Conservation (phyloP, 257 asterid genomes). For the Rhazya stricta region DNA sequence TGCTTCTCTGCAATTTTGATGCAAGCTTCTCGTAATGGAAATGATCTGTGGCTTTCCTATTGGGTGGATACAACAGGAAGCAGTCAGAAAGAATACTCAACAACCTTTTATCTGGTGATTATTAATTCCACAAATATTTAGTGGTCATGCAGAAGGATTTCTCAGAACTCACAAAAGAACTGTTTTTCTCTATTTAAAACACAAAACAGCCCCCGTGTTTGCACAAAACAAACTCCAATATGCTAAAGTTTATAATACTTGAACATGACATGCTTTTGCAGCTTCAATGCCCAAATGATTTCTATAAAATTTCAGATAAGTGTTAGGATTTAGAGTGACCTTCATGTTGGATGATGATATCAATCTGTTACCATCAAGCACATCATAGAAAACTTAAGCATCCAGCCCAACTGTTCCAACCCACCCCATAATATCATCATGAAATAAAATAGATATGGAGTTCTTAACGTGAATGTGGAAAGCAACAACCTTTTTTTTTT, state of each 20-base stretch:
- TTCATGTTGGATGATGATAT: not conserved
- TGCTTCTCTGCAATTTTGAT: constrained; percentile 77
- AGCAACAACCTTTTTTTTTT: too few relatives aligned
- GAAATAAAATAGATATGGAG: not conserved
- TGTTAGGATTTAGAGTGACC: not conserved
- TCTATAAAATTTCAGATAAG: not conserved
- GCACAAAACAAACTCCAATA: not conserved
- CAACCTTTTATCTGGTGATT: constrained; percentile 74
- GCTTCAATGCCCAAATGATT: not conserved
- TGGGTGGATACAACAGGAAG: constrained; percentile 85
- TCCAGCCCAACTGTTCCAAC: not conserved
- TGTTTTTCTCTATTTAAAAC: not conserved
- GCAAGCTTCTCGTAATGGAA: constrained; percentile 98
- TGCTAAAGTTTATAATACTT: not conserved
- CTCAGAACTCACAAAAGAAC: not conserved
- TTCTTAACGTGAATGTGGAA: not conserved
- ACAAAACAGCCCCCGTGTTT: not conserved
- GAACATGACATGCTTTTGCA: not conserved
- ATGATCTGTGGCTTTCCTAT: constrained; percentile 88
- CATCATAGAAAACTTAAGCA: not conserved
- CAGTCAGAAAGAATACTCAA: constrained; percentile 48
- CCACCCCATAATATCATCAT: not conserved
- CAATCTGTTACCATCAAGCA: not conserved
- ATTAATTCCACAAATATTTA: constrained; percentile 13
- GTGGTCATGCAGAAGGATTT: not conserved